Evolutionary conservation across 1,139 yeast species (phyloP).

Genomic region (Yamadazyma blattariae): DNA sequence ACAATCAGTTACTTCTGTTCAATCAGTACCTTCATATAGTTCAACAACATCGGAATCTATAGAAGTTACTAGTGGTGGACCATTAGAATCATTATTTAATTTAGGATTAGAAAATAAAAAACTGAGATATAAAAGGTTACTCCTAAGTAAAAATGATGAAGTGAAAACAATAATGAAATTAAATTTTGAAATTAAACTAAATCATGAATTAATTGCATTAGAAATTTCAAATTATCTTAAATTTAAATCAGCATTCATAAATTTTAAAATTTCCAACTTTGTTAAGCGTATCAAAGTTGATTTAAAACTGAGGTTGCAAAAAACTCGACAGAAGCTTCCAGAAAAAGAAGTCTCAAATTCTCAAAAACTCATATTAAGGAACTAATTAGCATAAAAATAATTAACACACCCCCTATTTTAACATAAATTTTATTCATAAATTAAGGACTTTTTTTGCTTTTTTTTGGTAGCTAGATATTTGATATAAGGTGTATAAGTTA

Average conservation of each 20-base stretch:
- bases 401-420: too few relatives aligned
- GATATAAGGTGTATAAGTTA: too few relatives aligned
- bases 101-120: slow-evolving; percentile 37
- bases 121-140: slow-evolving; percentile 30
- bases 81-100: slow-evolving; percentile 21
- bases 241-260: slow-evolving; percentile 44
- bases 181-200: slow-evolving; percentile 37
- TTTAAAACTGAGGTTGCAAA: slow-evolving; percentile 6
- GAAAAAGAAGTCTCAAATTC: background rate
- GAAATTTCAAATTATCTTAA: slow-evolving; percentile 58
- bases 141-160: slow-evolving; percentile 30
- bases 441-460: too few relatives aligned
- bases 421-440: too few relatives aligned
- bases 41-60: background rate
- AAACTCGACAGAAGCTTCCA: slow-evolving; percentile 3
- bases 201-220: slow-evolving; percentile 60
- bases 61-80: too few relatives aligned
- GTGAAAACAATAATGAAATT: slow-evolving; percentile 32
- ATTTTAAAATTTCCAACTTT: slow-evolving; percentile 19
- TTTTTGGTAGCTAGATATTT: too few relatives aligned
- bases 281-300: too few relatives aligned
- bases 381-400: too few relatives aligned
- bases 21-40: too few relatives aligned
- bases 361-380: too few relatives aligned
- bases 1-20: too few relatives aligned